These are phyloP conservation scores for Aspergillus cejpii DNA, from an alignment of 2,329 filamentous ascomycete species.

Conservation along the genomic window DNA sequence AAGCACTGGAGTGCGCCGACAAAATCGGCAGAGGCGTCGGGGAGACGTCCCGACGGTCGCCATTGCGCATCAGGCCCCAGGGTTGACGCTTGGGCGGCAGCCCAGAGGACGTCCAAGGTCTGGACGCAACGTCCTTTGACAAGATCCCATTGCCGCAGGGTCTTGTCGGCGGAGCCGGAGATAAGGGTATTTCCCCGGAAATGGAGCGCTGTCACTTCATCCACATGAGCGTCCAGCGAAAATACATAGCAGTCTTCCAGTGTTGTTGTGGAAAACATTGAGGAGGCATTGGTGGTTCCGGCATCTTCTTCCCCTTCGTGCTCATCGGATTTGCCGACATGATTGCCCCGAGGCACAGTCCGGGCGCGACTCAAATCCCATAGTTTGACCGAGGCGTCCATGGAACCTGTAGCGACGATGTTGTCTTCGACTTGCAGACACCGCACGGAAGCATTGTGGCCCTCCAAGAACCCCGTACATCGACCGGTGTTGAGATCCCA, in stretches of 20 bases:
- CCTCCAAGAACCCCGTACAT: slow-evolving; percentile 85
- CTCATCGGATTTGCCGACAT: slow-evolving; percentile 45
- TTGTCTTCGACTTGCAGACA: slow-evolving; percentile 93
- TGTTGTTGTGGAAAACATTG: slow-evolving; percentile 62
- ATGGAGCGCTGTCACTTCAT: slow-evolving; percentile 88
- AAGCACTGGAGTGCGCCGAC: slow-evolving; percentile 93
- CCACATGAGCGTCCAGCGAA: slow-evolving; percentile 81
- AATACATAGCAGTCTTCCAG: slow-evolving; percentile 88
- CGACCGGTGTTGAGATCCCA: slow-evolving; percentile 94
- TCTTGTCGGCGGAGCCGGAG: slow-evolving; percentile 95
- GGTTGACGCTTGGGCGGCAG: slow-evolving; percentile 78
- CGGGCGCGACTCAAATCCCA: slow-evolving; percentile 91
- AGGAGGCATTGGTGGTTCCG: slow-evolving; percentile 40
- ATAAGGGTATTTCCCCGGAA: slow-evolving; percentile 85
- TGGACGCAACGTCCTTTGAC: slow-evolving; percentile 96
- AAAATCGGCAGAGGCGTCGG: slow-evolving; percentile 72
- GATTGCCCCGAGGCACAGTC: slow-evolving; percentile 62
- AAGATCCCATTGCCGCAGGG: slow-evolving; percentile 92
- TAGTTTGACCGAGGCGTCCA: slow-evolving; percentile 86
- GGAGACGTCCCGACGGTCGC: slow-evolving; percentile 60
- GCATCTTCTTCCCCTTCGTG: slow-evolving; percentile 40
- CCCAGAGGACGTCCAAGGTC: slow-evolving; percentile 96
- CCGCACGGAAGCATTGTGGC: slow-evolving; percentile 88
- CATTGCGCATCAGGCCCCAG: slow-evolving; percentile 58
- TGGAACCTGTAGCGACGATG: slow-evolving; percentile 85